phyloP scores from a whole-genome alignment of 139 green algal species.

The Gonium pectorale region DNA sequence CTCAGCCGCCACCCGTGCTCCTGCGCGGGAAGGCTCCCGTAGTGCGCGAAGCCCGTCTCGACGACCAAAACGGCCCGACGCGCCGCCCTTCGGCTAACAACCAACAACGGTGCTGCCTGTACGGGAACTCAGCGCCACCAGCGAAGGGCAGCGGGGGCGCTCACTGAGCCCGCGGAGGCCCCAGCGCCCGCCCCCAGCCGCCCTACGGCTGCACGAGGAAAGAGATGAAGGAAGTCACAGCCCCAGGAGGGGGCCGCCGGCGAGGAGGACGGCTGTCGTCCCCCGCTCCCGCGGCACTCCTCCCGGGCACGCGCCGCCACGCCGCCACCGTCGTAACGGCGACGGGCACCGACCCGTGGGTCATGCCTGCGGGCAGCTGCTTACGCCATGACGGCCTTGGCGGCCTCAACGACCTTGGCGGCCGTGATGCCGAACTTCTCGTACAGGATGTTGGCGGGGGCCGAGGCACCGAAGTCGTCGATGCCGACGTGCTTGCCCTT shows the following conservation, averaged over 20 bases:
- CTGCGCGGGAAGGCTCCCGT: not conserved
- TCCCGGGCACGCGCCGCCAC: not conserved
- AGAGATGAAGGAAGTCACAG: not conserved
- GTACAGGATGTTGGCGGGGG: conserved; percentile 91
- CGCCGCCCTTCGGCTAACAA: too few species aligned
- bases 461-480: conserved; percentile 95
- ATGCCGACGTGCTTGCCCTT: conserved; percentile 89
- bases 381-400: conserved; percentile 69
- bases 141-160: not conserved
- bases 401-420: conserved; percentile 78
- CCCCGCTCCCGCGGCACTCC: not conserved
- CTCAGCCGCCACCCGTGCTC: not conserved
- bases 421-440: conserved; percentile 96
- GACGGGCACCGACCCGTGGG: not conserved
- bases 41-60: not conserved
- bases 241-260: too few species aligned
- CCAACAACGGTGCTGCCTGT: not conserved
- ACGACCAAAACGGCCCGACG: not conserved
- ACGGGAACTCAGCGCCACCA: not conserved
- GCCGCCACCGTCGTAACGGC: not conserved
- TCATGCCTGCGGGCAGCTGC: not conserved
- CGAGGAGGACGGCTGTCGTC: not conserved
- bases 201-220: not conserved
- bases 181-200: too few species aligned
- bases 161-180: not conserved